These are phyloP conservation scores for Amylocystis lapponica DNA, from an alignment of 768 basidiomycete genomes.

Conservation along the genomic window DNA sequence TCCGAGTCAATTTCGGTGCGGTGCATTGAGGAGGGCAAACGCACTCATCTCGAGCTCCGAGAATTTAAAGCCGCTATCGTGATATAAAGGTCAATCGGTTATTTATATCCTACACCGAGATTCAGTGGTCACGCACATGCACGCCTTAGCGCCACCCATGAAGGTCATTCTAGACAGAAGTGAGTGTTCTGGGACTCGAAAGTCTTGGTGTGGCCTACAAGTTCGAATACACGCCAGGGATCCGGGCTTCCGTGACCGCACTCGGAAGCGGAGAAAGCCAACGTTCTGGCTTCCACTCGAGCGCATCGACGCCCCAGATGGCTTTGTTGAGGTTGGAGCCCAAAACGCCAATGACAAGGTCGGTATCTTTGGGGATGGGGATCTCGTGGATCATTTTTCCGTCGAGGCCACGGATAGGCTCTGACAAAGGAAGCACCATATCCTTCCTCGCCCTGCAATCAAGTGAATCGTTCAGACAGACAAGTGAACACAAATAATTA, in stretches of 20 bases:
- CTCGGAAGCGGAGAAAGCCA: slow-evolving; percentile 26
- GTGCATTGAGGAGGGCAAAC: too few species aligned
- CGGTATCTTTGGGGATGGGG: slow-evolving; percentile 31
- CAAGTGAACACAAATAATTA: slow-evolving; percentile 17
- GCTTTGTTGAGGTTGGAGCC: slow-evolving; percentile 33
- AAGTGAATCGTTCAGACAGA: slow-evolving; percentile 14
- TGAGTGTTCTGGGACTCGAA: not conserved
- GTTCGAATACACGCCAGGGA: slow-evolving; percentile 5
- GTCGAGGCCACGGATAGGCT: not conserved
- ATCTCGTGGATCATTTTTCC: slow-evolving; percentile 15
- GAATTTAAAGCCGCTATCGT: slow-evolving; percentile 4
- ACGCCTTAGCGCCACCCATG: slow-evolving; percentile 16
- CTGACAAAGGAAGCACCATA: slow-evolving; percentile 30
- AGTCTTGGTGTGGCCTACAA: not conserved
- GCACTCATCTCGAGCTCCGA: slow-evolving; percentile 5
- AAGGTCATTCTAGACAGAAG: slow-evolving; percentile 19
- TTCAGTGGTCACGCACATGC: slow-evolving; percentile 14
- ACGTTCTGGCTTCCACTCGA: slow-evolving; percentile 35
- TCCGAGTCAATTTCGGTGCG: too few species aligned
- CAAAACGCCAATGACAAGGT: slow-evolving; percentile 30
- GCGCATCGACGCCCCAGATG: slow-evolving; percentile 39
- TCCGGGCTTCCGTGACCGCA: not conserved
- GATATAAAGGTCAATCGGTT: not conserved
- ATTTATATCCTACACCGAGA: not conserved
- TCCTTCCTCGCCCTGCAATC: slow-evolving; percentile 29